Evolutionary conservation across 306 rosid species (phyloP).

Genomic region (Potentilla sterilis): DNA sequence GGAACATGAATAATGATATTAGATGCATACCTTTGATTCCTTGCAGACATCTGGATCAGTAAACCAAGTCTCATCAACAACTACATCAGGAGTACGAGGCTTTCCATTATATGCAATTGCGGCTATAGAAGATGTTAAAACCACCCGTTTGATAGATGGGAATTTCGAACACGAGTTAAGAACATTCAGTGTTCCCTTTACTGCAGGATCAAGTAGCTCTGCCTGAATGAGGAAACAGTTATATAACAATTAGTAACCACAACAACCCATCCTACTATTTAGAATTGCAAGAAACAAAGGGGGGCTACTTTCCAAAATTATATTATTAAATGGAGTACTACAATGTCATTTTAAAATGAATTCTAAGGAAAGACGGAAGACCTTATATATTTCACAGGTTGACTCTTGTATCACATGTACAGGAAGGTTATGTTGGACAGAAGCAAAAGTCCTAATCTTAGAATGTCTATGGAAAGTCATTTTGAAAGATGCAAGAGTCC

Average conservation of each 20-base stretch:
- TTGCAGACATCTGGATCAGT: conserved; percentile 35
- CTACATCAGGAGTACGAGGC: conserved; percentile 40
- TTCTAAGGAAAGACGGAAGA: neutral
- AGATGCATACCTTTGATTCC: conserved; percentile 37
- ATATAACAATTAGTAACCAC: neutral
- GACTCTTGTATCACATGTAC: neutral
- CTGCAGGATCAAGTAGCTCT: conserved; percentile 52
- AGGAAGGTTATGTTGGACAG: neutral
- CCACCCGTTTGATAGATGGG: conserved; percentile 44
- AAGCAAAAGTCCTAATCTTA: neutral
- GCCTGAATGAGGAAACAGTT: conserved; percentile 32
- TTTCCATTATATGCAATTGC: conserved; percentile 39
- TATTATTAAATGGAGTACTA: neutral
- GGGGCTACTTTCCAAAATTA: neutral
- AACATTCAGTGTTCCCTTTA: conserved; percentile 61
- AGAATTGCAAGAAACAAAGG: neutral
- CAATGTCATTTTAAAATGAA: neutral
- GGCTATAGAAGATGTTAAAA: conserved; percentile 53
- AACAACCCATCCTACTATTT: neutral
- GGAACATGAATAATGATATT: neutral
- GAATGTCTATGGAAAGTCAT: neutral
- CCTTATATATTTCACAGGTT: neutral
- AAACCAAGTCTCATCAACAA: conserved; percentile 58
- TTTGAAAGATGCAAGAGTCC: neutral
- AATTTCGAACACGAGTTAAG: conserved; percentile 38